Evolutionary conservation across 371 early-diverging fungal genomes (phyloP).

Genomic region (Nematocida ausubeli): DNA sequence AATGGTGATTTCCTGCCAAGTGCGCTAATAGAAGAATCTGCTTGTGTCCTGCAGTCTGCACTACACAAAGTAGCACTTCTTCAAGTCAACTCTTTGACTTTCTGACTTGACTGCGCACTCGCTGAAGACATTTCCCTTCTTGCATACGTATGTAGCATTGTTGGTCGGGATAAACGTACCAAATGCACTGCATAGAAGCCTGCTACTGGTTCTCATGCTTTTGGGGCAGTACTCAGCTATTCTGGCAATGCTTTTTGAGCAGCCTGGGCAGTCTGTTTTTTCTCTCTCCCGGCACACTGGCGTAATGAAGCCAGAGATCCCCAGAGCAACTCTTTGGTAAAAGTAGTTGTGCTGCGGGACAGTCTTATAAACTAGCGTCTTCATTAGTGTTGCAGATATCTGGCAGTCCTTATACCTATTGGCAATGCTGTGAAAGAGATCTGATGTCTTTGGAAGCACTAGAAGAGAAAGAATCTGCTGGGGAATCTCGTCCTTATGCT

Average conservation of each 20-base stretch:
- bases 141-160: constrained; percentile 12
- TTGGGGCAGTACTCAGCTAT: constrained; percentile 19
- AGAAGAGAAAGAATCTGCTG: constrained; percentile 16
- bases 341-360: background rate
- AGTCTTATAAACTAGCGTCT: background rate
- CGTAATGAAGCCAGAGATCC: constrained; percentile 44
- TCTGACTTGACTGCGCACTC: background rate
- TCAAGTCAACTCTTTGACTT: background rate
- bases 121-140: background rate
- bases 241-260: background rate
- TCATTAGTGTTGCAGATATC: background rate
- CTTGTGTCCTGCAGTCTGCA: background rate
- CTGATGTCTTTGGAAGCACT: constrained; percentile 16
- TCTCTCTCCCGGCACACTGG: constrained; percentile 46
- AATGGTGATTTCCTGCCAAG: no score
- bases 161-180: background rate
- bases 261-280: constrained; percentile 37
- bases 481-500: constrained; percentile 8
- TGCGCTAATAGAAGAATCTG: no score
- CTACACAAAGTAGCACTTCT: constrained; percentile 53
- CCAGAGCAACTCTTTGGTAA: constrained; percentile 43
- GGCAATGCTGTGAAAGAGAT: background rate
- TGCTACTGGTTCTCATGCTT: constrained; percentile 43
- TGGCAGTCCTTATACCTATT: background rate
- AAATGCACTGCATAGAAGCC: constrained; percentile 13